phyloP scores from a whole-genome alignment of 139 green algal genomes.

The Chlamydomonas schloesseri region DNA sequence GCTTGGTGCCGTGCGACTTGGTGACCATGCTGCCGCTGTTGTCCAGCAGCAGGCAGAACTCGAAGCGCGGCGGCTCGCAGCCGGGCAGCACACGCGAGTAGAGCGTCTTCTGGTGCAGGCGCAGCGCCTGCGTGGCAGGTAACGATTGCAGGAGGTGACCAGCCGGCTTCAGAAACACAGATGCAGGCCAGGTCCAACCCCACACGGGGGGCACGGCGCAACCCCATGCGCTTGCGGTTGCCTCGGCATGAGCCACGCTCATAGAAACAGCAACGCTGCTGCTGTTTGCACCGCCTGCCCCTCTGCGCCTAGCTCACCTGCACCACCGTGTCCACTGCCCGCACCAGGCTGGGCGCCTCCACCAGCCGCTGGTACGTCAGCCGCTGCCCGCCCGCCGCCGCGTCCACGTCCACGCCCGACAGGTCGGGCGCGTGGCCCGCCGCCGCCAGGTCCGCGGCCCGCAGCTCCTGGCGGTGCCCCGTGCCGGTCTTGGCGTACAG shows the following conservation, averaged over 20 bases:
- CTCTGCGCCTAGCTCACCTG: neutral
- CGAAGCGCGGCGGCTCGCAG: conserved; percentile 27
- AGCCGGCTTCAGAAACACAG: no score
- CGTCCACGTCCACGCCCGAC: neutral
- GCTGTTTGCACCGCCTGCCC: no score
- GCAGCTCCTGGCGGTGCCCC: conserved; percentile 25
- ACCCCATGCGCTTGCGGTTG: no score
- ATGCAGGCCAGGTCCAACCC: no score
- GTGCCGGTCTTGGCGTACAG: conserved; percentile 42
- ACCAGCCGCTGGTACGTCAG: conserved; percentile 48
- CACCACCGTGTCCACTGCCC: conserved; percentile 12
- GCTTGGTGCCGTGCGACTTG: conserved; percentile 47
- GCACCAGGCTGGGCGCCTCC: neutral
- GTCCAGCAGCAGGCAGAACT: conserved; percentile 59
- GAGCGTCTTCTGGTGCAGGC: conserved; percentile 20
- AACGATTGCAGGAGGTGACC: no score
- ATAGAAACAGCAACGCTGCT: no score
- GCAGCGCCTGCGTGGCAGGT: neutral
- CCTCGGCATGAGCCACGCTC: no score
- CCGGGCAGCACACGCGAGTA: conserved; percentile 8
- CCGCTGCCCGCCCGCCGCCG: neutral
- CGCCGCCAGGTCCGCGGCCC: neutral
- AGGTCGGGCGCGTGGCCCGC: neutral
- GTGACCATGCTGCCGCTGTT: conserved; percentile 62
- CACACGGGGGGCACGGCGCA: no score